These are phyloP conservation scores for Hortaea werneckii DNA, from an alignment of 2,329 filamentous ascomycete species.

Conservation along the genomic window DNA sequence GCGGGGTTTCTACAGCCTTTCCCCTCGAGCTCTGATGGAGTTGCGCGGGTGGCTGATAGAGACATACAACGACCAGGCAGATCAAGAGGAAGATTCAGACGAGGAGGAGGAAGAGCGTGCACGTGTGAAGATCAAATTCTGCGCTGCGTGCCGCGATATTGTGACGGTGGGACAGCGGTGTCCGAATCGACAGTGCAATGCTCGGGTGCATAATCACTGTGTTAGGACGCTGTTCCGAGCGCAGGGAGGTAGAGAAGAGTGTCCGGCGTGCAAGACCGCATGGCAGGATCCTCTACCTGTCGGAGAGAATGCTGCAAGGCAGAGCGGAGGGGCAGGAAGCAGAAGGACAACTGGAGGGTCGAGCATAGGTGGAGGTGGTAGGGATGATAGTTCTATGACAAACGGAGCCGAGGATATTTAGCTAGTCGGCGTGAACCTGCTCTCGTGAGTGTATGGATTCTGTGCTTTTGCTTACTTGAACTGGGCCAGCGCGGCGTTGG, in stretches of 20 bases:
- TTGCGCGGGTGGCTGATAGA: slow-evolving; percentile 74
- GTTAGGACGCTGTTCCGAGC: slow-evolving; percentile 62
- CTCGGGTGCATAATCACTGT: slow-evolving; percentile 69
- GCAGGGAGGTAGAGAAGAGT: slow-evolving; percentile 47
- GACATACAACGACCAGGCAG: slow-evolving; percentile 70
- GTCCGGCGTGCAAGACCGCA: slow-evolving; percentile 46
- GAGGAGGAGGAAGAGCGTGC: slow-evolving; percentile 33
- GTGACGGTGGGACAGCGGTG: slow-evolving; percentile 79
- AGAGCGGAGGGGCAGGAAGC: not conserved
- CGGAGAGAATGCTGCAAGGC: slow-evolving; percentile 39
- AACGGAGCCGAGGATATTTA: no score
- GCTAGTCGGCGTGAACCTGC: no score
- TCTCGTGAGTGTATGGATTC: no score
- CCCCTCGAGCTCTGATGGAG: slow-evolving; percentile 73
- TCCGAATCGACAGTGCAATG: slow-evolving; percentile 53
- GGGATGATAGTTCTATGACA: no score
- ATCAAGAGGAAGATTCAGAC: slow-evolving; percentile 34
- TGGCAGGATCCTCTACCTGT: slow-evolving; percentile 45
- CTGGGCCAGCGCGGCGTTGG: slow-evolving; percentile 10
- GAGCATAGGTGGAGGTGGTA: no score
- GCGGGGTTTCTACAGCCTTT: slow-evolving; percentile 64
- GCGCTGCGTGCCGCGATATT: slow-evolving; percentile 79
- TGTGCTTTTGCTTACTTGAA: no score
- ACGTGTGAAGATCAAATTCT: slow-evolving; percentile 72
- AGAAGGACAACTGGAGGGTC: not conserved